Evolutionary conservation across 1,284 basidiomycete species (phyloP), one percentile per base, ranked within the genome.

Genomic region (Melanopsichium pennsylvanicum): DNA sequence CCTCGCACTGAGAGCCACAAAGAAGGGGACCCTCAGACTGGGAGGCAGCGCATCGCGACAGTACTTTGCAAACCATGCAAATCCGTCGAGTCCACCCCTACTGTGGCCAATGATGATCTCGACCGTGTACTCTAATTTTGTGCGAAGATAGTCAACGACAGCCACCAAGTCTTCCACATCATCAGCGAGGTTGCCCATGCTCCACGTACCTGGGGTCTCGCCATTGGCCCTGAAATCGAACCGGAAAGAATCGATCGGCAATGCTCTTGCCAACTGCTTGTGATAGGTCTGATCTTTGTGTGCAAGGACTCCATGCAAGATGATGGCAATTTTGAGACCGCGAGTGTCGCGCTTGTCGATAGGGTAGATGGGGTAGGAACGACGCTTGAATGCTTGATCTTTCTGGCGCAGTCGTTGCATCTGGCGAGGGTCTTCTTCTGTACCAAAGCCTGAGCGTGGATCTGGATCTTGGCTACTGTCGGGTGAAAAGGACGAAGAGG

Each of bases 201-300:
- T 55, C 66, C 66, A 69, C 3, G 43, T 45, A 9, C 66, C 66
- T 5, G 66, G 66, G 1, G 66, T 63, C 29, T 68, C 70, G 3
- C 40, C 56, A 34, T 69, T 69, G 25, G 52, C 61, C 11, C 90
- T 85, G 81, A 92, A 92, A 76, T 92, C 90, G 75, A 92, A 91
- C 27, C 90, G 85, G 76, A 91, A 90, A 1, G 89, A 90, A 78
- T 92, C 90, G 23, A 90, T 78, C 0, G 89, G 88, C 7, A 92
- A 80, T n/a, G 83, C 84, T 21, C 82, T 77, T 1, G 88, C 89
- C 11, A 92, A 85, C n/a, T 84, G 86, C 72, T 87, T 88, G 81
- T 90, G 89, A 82, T 89, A 91, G 43, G 90, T 81, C 82, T 92
- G 92, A 78, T 92, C 88, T 51, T 77, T 77, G 46, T 77, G 75